Evolutionary conservation across 2,329 filamentous ascomycete genomes (phyloP).

Genomic region (Arthrinium phaeospermum): DNA sequence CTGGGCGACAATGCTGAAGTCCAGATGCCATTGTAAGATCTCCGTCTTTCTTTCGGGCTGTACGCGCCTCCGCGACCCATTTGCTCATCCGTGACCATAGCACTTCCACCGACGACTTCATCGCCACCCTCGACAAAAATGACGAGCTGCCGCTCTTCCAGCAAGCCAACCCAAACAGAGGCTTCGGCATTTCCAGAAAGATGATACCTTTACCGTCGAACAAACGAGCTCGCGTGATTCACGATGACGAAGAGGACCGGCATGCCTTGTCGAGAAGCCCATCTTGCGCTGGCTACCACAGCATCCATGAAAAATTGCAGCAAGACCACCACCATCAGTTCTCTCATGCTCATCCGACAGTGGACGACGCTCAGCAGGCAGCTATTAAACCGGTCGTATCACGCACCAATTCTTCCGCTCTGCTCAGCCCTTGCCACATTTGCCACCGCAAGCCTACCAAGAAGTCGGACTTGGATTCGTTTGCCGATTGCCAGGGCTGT

Average conservation of each 20-base stretch:
- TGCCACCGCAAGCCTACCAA: conserved; percentile 70
- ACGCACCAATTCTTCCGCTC: conserved; percentile 30
- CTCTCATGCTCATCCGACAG: conserved; percentile 32
- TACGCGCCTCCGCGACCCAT: background rate
- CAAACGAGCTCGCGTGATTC: conserved; percentile 35
- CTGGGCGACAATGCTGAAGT: conserved; percentile 40
- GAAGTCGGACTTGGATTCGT: conserved; percentile 69
- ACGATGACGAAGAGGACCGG: conserved; percentile 27
- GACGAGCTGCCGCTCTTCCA: conserved; percentile 27
- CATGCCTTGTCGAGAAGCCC: conserved; percentile 3
- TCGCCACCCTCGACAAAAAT: conserved; percentile 34
- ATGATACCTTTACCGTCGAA: conserved; percentile 34
- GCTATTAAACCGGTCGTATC: conserved; percentile 24
- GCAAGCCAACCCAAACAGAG: conserved; percentile 14
- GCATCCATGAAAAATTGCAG: conserved; percentile 17
- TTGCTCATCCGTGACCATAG: conserved; percentile 21
- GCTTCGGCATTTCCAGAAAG: conserved; percentile 34
- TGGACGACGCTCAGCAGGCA: conserved; percentile 26
- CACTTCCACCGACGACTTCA: conserved; percentile 27
- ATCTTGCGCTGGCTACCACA: background rate
- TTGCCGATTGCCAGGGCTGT: conserved; percentile 68
- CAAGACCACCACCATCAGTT: conserved; percentile 31
- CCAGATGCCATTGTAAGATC: conserved; percentile 36
- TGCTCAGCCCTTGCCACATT: conserved; percentile 66
- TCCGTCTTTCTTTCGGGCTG: background rate